A percentile compares a stretch with the other conserved stretches of the same genome.
These are phyloP conservation scores for Salvia splendens DNA, from an alignment of 257 asterid species.

Conservation along the genomic window DNA sequence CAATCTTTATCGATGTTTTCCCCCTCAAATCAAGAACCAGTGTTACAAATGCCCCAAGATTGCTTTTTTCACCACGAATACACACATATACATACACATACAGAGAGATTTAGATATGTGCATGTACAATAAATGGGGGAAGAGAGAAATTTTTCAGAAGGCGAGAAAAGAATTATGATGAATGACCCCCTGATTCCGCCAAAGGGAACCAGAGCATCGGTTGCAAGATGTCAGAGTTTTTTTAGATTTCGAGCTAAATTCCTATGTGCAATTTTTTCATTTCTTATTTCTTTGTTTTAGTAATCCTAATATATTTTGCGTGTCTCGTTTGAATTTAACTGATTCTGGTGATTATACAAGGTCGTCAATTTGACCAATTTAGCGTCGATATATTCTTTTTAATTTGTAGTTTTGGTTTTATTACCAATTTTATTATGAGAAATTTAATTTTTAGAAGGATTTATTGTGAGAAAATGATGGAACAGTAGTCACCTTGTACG, in stretches of 20 bases:
- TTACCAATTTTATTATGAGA: not conserved
- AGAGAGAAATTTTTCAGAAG: conserved; percentile 35
- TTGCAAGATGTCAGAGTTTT: conserved; percentile 36
- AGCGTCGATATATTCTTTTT: conserved; percentile 20
- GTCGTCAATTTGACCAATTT: conserved; percentile 31
- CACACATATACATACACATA: conserved; percentile 15
- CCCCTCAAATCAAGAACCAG: conserved; percentile 34
- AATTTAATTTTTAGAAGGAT: not conserved
- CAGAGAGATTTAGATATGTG: conserved; percentile 22
- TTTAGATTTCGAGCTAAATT: conserved; percentile 30
- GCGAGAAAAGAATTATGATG: conserved; percentile 33
- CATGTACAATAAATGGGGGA: conserved; percentile 3
- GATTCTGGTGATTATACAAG: conserved; percentile 35
- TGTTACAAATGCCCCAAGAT: conserved; percentile 28
- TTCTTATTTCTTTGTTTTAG: conserved; percentile 1
- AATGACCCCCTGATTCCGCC: conserved; percentile 66
- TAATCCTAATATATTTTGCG: not conserved
- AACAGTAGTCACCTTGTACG: conserved; percentile 1
- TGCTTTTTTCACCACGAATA: conserved; percentile 28
- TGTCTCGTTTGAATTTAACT: conserved; percentile 36
- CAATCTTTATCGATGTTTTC: conserved; percentile 28
- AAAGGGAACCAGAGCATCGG: conserved; percentile 78
- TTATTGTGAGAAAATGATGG: conserved; percentile 10
- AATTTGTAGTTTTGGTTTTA: not conserved
- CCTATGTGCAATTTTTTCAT: conserved; percentile 7